Base-by-base conservation (phyloP, 495 filamentous ascomycete species). In the Darksidea phi region DNA sequence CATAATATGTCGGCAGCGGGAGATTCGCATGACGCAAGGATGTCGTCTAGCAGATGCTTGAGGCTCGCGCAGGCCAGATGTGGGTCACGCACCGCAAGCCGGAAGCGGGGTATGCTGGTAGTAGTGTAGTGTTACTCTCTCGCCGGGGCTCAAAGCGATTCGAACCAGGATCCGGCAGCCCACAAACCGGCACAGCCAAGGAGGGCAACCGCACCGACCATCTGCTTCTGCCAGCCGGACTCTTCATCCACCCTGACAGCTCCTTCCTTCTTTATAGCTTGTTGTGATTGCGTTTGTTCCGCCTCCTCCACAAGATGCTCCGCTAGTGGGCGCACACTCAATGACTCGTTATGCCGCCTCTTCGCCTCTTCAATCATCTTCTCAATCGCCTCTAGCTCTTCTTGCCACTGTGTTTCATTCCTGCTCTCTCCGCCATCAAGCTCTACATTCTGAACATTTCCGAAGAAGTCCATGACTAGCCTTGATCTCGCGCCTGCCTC, bases 391-490 rank as follows among this genome's bases (percentile, higher is more conserved):
- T 37, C 21, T 10, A 71, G 59, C 26, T 71, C 68, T 21, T 63
- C 68, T 47, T 57, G 43, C 68, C 68, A 71, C 17, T 50, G 32
- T 28, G 66, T 69, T 38, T 59, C 66, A 38, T 68, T 69, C 45
- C 37, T 55, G 12, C 36, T 21, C 15, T 4, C 36, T 3, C 46
- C 67, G 10, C 52, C 79, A 50, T 95, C 91, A 2, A 97, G 83
- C 75, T 97, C 92, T 13, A 98, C 91, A 62, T 91, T 94, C 72
- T 97, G 94, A 6, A 97, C 91, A 73, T 97, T 98, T 1, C 94
- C 94, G 69, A 98, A 98, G 76, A 98, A 98, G 73, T 98, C 94
- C 64, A 95, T 95, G 47, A 98, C 81, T 23, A 85, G 78, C 47
- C 92, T 84, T 53, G 87, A 80, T 24, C 91, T 82, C 1, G 82